phyloP scores from a whole-genome alignment of 106 monocot species.

The Dioscorea zingiberensis region DNA sequence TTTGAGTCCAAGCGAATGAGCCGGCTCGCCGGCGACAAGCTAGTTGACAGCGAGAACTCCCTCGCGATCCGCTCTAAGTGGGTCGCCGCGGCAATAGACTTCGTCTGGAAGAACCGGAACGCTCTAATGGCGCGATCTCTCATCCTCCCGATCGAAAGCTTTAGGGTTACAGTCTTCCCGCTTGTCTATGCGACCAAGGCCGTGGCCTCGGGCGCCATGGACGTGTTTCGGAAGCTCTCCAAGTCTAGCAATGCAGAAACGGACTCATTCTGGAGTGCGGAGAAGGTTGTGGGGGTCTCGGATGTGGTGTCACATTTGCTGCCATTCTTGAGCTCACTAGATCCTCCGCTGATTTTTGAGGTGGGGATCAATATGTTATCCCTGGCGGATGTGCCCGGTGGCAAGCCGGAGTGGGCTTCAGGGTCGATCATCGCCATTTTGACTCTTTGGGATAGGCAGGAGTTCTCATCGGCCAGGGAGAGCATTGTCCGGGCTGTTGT shows the following conservation, averaged over 20 bases:
- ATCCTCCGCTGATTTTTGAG: conserved; percentile 92
- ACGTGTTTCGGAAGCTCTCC: conserved; percentile 70
- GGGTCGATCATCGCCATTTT: conserved; percentile 88
- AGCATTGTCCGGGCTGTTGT: conserved; percentile 94
- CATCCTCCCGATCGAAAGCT: conserved; percentile 80
- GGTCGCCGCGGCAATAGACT: conserved; percentile 70
- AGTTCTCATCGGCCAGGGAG: conserved; percentile 90
- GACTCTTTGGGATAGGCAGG: conserved; percentile 95
- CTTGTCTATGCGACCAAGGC: conserved; percentile 81
- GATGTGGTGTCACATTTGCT: conserved; percentile 87
- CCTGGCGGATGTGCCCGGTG: conserved; percentile 92
- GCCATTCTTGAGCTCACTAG: conserved; percentile 89
- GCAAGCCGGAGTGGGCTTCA: conserved; percentile 99
- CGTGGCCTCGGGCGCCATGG: conserved; percentile 73
- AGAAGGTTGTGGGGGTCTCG: conserved; percentile 87
- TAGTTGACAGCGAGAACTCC: conserved; percentile 90
- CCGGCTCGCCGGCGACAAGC: conserved; percentile 91
- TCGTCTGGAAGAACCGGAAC: conserved; percentile 76
- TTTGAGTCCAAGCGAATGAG: conserved; percentile 84
- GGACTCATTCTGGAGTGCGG: conserved; percentile 26
- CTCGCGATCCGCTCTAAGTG: conserved; percentile 79
- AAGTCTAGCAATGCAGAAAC: conserved; percentile 20
- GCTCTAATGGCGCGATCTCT: conserved; percentile 81
- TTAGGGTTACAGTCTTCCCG: conserved; percentile 71
- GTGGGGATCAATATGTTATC: conserved; percentile 98